Evolutionary conservation across 163 green algal species (phyloP), one percentile per base, ranked within the genome.

Genomic region (Chlorella variabilis): DNA sequence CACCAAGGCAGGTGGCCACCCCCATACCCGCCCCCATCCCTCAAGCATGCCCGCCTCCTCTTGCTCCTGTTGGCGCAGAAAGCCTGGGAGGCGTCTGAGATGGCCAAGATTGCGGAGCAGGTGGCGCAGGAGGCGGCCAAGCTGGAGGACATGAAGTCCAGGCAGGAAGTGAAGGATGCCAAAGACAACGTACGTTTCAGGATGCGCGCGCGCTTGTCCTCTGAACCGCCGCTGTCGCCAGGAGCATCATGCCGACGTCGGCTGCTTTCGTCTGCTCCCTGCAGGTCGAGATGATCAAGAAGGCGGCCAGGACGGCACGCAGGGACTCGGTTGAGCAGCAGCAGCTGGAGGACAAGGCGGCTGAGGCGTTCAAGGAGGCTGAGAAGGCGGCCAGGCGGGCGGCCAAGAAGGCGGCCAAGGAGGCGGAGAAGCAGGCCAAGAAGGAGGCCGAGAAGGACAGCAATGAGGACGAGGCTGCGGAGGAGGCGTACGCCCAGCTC

Each of bases 341-440:
- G 27, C 67, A 75, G 67, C 67, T 75, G 25, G 67, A n/a, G 27
- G 39, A 25, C 39, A 58, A 75, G 39, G 67, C 67, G n/a, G n/a
- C n/a, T n/a, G n/a, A n/a, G n/a, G n/a, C n/a, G n/a, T n/a, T n/a
- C n/a, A n/a, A n/a, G n/a, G n/a, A n/a, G n/a, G n/a, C n/a, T n/a
- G n/a, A n/a, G n/a, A n/a, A n/a, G n/a, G n/a, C n/a, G n/a, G 1
- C 29, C n/a, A n/a, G n/a, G 13, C 15, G 15, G 20, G 54, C 15
- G 13, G 54, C 45, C 11, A 54, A 54, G 45, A 15, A 11, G 15
- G 45, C 15, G 45, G 45, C 45, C 11, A 54, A 54, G 15, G 11
- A 54, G 45, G n/a, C n/a, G n/a, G n/a, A n/a, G n/a, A 54, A 36
- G 65, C 38, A 51, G 65, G 65, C 65, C 25, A 13, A 51, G 36